Conservation (phyloP, 176 grass and related monocot species). For the Oropetium thomaeum region DNA sequence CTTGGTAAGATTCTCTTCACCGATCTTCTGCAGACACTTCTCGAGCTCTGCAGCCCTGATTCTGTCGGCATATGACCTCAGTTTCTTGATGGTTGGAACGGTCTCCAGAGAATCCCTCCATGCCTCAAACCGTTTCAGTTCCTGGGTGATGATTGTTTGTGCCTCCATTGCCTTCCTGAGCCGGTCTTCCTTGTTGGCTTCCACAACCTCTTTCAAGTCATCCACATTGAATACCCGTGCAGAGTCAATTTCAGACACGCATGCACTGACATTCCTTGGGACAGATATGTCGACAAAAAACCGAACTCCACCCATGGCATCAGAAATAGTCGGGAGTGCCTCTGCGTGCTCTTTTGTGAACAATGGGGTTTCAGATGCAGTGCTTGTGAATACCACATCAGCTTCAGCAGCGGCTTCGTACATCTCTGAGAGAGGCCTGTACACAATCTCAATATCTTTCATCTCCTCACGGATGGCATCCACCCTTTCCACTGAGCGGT, state of each 20-base stretch:
- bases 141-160: constrained; percentile 68
- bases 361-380: constrained; percentile 71
- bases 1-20: constrained; percentile 63
- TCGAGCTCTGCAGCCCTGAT: constrained; percentile 76
- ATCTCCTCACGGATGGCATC: constrained; percentile 66
- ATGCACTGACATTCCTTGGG: constrained; percentile 72
- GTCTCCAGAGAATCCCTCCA: constrained; percentile 86
- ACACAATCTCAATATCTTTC: constrained; percentile 79
- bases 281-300: constrained; percentile 87
- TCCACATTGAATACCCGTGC: constrained; percentile 73
- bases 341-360: constrained; percentile 64
- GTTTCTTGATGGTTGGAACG: constrained; percentile 85
- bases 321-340: constrained; percentile 43
- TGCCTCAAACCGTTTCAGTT: constrained; percentile 67
- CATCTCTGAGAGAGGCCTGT: constrained; percentile 74
- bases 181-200: constrained; percentile 85
- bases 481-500: constrained; percentile 83
- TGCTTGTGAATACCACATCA: constrained; percentile 81
- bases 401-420: constrained; percentile 62
- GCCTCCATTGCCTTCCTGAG: constrained; percentile 86
- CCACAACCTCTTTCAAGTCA: constrained; percentile 90
- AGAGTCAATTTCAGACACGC: constrained; percentile 43
- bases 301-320: constrained; percentile 52
- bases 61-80: constrained; percentile 78
- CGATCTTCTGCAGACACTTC: constrained; percentile 81